Evolutionary conservation across 495 filamentous ascomycete species (phyloP).

Genomic region (Hypoxylon rickii): DNA sequence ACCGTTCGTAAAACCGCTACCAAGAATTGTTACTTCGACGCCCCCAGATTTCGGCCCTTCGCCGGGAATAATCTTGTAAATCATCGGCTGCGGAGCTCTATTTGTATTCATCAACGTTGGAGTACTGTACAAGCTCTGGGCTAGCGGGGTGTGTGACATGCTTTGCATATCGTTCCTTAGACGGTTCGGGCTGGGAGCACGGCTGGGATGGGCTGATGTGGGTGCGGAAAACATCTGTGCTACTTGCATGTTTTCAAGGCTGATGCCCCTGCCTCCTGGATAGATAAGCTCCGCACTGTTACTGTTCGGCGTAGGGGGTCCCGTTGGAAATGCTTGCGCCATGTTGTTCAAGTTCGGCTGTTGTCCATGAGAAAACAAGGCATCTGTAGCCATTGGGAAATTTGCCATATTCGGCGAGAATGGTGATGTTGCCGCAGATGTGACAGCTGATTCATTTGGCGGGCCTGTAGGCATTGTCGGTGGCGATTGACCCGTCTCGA

Average conservation of each 20-base stretch:
- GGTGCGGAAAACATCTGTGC: conserved; percentile 68
- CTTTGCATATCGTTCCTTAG: conserved; percentile 51
- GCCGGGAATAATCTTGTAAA: conserved; percentile 77
- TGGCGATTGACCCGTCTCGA: conserved; percentile 59
- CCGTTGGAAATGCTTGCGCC: conserved; percentile 57
- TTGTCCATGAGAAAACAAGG: conserved; percentile 33
- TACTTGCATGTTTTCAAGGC: conserved; percentile 59
- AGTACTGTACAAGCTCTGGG: conserved; percentile 48
- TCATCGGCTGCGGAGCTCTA: conserved; percentile 55
- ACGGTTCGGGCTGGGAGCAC: conserved; percentile 54
- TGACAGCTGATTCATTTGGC: conserved; percentile 40
- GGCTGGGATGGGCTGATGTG: conserved; percentile 62
- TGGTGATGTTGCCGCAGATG: conserved; percentile 47
- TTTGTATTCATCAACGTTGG: conserved; percentile 39
- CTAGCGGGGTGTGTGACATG: conserved; percentile 47
- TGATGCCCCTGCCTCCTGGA: conserved; percentile 55
- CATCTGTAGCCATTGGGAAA: conserved; percentile 47
- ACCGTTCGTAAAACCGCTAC: conserved; percentile 71
- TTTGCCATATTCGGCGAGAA: conserved; percentile 45
- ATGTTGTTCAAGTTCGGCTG: conserved; percentile 31
- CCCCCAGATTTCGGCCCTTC: conserved; percentile 83
- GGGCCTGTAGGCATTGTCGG: conserved; percentile 38
- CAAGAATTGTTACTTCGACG: conserved; percentile 82
- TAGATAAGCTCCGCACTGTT: conserved; percentile 55
- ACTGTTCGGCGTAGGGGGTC: conserved; percentile 67